Evolutionary conservation across 1,284 basidiomycete species (phyloP).

Genomic region (Caloboletus inedulis): DNA sequence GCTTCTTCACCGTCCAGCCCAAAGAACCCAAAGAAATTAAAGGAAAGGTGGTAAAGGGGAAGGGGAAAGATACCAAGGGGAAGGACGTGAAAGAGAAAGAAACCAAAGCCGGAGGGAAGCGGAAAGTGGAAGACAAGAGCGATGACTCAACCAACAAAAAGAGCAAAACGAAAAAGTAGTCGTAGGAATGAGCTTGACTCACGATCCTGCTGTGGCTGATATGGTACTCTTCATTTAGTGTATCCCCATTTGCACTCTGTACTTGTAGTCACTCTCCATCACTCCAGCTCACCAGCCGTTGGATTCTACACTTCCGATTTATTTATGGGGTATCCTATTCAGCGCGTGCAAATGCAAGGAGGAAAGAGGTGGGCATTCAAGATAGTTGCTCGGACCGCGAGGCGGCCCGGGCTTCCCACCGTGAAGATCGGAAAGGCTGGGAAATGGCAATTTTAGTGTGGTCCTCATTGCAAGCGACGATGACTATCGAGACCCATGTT

Average conservation of each 20-base stretch:
- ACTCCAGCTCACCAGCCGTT: not conserved
- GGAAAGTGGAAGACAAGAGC: slow-evolving; percentile 49
- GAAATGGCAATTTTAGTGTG: not conserved
- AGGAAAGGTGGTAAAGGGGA: slow-evolving; percentile 38
- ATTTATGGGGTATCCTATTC: not conserved
- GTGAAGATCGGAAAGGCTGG: not conserved
- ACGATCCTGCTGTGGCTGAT: not conserved
- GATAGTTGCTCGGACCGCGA: not conserved
- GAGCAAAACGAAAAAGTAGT: slow-evolving; percentile 32
- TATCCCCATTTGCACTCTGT: slow-evolving; percentile 19
- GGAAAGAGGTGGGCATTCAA: too few relatives aligned
- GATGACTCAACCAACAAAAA: slow-evolving; percentile 30
- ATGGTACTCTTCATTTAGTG: slow-evolving; percentile 1
- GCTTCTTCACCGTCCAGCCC: slow-evolving; percentile 82
- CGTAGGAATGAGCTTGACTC: not conserved
- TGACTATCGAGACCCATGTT: slow-evolving; percentile 26
- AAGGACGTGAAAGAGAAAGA: slow-evolving; percentile 31
- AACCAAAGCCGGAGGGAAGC: slow-evolving; percentile 51
- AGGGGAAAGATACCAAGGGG: slow-evolving; percentile 30
- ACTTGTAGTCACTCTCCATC: slow-evolving; percentile 9
- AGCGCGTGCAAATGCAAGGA: too few relatives aligned
- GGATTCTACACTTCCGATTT: not conserved
- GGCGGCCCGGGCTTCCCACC: not conserved
- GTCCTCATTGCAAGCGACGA: not conserved
- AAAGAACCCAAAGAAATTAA: slow-evolving; percentile 47